These are phyloP conservation scores for Colletotrichum incanum DNA, from an alignment of 2,329 filamentous ascomycete genomes.

Conservation along the genomic window DNA sequence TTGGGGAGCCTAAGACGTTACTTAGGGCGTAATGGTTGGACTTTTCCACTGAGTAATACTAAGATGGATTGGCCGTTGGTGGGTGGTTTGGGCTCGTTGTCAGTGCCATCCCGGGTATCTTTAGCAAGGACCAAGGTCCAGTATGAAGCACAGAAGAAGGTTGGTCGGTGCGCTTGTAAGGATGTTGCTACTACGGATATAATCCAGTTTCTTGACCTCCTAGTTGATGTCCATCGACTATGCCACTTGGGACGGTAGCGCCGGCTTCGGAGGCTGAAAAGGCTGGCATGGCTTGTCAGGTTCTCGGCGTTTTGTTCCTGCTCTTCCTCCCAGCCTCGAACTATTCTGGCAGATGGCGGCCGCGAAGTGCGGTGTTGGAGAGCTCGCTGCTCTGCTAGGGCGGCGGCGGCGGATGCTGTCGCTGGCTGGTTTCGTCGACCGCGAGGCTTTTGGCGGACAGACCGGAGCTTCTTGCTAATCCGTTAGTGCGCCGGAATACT, in stretches of 20 bases:
- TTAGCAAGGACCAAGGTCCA: not conserved
- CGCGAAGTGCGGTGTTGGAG: not conserved
- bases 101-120: conserved; percentile 11
- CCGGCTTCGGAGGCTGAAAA: conserved; percentile 31
- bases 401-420: conserved; percentile 12
- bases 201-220: not conserved
- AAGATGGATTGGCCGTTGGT: conserved; percentile 2
- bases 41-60: too few relatives aligned
- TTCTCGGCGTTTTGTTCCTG: not conserved
- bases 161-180: not conserved
- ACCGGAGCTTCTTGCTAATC: not conserved
- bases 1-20: conserved; percentile 31
- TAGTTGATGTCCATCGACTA: conserved; percentile 1
- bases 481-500: conserved; percentile 5
- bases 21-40: not conserved
- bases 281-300: conserved; percentile 12
- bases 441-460: not conserved
- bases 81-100: not conserved
- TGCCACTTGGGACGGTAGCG: conserved; percentile 2
- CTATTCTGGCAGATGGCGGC: conserved; percentile 22
- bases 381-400: not conserved
- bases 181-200: conserved; percentile 1
- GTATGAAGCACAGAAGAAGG: not conserved
- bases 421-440: conserved; percentile 36
- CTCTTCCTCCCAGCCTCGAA: not conserved